Base-by-base conservation (phyloP, 2,329 filamentous ascomycete genomes). In the Colletotrichum sp. region DNA sequence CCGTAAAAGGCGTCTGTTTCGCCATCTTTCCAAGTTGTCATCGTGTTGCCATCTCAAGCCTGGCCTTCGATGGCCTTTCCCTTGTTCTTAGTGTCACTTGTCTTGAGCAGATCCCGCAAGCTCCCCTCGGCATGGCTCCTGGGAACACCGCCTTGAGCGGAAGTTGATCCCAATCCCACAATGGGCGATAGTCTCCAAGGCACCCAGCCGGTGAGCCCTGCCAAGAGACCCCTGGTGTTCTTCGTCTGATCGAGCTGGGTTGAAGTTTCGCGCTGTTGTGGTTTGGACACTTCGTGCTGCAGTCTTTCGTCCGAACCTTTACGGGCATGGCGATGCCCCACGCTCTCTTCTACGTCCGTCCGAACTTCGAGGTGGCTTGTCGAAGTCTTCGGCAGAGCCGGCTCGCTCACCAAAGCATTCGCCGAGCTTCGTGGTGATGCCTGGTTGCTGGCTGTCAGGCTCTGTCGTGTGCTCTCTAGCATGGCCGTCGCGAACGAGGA, bases 361-460 rank as follows among this genome's bases (percentile, higher is more conserved):
- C 87, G 85, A 18, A 89, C 88, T 71, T 89, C 85, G 1, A 91
- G 82, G 68, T 89, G 86, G 70, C 84, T 89, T 32, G 83, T 88
- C 0, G 90, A 92, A 3, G 89, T 91, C 77, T 91, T 89, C 2
- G 91, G 90, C 21, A 87, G 80, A n/a, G 91, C 90, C 6, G 89
- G 91, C 68, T 90, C 87, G 78, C 91, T 88, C 8, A 91, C 82
- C 13, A 93, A 84, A 21, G 85, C 85, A 3, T 84, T 83, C 8
- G 85, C 82, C 2, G 86, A 84, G 5, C 78, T 79, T 18, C 83
- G 81, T 3, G 83, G 84, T 8, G 82, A 80, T 12, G 80, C 66
- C 3, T 77, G 67, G 60, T 84, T 82, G 6, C 77, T 78, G 6
- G 81, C 71, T 6, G 79, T 70, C n/a, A 81, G 77, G 65, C 81